A percentile compares a stretch with the other conserved stretches of the same genome.
Conservation (phyloP, 2,329 filamentous ascomycete genomes). For the Chaetomium sp. region DNA sequence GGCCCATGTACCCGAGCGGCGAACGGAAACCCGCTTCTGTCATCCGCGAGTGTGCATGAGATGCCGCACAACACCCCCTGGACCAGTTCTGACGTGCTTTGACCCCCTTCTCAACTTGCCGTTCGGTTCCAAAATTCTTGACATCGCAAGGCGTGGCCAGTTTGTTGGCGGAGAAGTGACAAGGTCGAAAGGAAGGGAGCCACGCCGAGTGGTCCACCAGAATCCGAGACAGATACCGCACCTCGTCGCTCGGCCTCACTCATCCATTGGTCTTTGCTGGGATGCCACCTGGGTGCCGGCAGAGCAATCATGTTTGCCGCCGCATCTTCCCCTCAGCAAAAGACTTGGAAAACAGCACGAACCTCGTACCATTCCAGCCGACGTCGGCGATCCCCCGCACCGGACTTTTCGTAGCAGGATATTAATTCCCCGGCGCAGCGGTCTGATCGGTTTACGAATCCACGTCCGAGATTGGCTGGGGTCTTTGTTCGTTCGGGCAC, state of each 20-base stretch:
- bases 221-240: conserved; percentile 5
- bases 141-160: not conserved
- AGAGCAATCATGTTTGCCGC: not conserved
- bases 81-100: not conserved
- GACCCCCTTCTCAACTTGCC: not conserved
- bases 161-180: not conserved
- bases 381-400: conserved; percentile 9
- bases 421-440: not conserved
- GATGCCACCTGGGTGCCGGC: conserved; percentile 5
- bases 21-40: conserved; percentile 7
- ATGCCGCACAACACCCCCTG: not conserved
- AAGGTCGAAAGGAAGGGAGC: not conserved
- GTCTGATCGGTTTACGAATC: not conserved
- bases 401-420: not conserved
- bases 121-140: not conserved
- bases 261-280: not conserved
- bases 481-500: not conserved
- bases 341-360: not conserved
- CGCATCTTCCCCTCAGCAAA: not conserved
- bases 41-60: conserved; percentile 11
- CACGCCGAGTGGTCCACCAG: not conserved
- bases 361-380: not conserved
- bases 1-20: conserved; percentile 6
- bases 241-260: not conserved
- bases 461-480: not conserved